Percentiles rank a stretch among this genome's conserved stretches.
Evolutionary conservation across 768 basidiomycete species (phyloP).

Genomic region (Rhodosporidiobolus sp.): DNA sequence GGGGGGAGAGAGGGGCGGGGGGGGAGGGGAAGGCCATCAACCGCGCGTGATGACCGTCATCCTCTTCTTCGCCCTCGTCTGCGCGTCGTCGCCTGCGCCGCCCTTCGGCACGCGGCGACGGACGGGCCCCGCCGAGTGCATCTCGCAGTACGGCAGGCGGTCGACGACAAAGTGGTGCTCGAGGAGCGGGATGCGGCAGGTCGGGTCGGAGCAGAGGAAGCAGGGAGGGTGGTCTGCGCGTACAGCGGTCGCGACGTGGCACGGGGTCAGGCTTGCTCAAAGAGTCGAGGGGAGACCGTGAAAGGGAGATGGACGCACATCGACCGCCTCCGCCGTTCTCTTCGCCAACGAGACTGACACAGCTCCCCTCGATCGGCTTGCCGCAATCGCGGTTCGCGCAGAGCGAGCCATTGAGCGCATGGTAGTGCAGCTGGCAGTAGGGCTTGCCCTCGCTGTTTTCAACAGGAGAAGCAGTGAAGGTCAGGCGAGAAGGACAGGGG

Average conservation of each 20-base stretch:
- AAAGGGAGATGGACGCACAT: conserved; percentile 27
- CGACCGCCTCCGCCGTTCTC: conserved; percentile 41
- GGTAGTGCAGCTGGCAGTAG: conserved; percentile 43
- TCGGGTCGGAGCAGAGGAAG: conserved; percentile 40
- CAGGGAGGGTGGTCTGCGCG: conserved; percentile 42
- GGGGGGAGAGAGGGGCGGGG: too few relatives aligned
- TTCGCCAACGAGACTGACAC: conserved; percentile 42
- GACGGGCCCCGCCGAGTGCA: conserved; percentile 17
- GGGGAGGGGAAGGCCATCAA: too few relatives aligned
- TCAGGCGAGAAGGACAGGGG: background rate
- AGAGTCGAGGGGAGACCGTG: background rate
- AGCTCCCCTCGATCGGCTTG: conserved; percentile 43
- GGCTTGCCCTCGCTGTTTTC: conserved; percentile 31
- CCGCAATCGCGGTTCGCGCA: conserved; percentile 34
- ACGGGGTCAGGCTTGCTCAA: too few relatives aligned
- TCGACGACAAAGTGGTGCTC: conserved; percentile 44
- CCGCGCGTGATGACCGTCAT: conserved; percentile 29
- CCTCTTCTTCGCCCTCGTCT: conserved; percentile 25
- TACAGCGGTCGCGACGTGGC: background rate
- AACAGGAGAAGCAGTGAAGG: background rate
- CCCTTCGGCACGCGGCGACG: background rate
- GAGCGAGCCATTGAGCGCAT: conserved; percentile 42
- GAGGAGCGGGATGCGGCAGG: conserved; percentile 33
- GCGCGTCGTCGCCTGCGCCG: background rate
- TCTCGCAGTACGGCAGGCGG: conserved; percentile 42